Base-by-base conservation (phyloP, 768 basidiomycete genomes). In the Hebeloma cylindrosporum region DNA sequence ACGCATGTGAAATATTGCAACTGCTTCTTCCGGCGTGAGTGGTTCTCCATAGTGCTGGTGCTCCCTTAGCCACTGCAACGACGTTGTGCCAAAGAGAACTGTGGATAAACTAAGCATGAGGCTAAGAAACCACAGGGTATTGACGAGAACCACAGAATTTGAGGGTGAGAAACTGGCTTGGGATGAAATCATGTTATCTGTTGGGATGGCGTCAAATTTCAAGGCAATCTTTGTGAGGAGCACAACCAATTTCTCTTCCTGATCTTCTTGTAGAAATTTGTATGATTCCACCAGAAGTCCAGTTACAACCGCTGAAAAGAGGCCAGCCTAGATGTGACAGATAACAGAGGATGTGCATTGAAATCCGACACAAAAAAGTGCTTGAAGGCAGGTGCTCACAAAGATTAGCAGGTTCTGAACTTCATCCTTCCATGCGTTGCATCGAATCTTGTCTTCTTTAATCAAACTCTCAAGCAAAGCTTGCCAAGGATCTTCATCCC, bases 1-100 rank as follows among this genome's bases (percentile, higher is more conserved):
- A 3, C 63, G 60, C 50, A 63, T 54, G 20, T 64, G 59, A 20
- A 62, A 58, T 6, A 38, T 51, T 22, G 47, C 46, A 23, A 47
- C 47, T 11, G 46, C 32, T 25, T 52, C 41, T 22, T 52, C 41
- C 3, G 42, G 29, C 1, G 45, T 43, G 32, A 42, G 17, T 17
- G 35, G 43, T 1, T 44, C 46, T 22, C 41, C 36, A 17, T 47
- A 47, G 10, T 39, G 36, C 23, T 44, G 50, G 29, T 52, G 50
- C 16, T 52, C 49, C 2, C 53, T 35, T 3, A 54, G 40, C 53
- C 53, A 54, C 30, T 54, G 53, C 2, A 54, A 39, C 3, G 43
- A 37, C 10, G 48, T 45, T 3, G 51, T 54, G 6, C 53, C 49
- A 14, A 54, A 29, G 2, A 54, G 43, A 11, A 49, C 53, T 3